Evolutionary conservation across 257 asterid species (phyloP), one percentile per base, ranked within the genome.

Genomic region (Gentiana dahurica): DNA sequence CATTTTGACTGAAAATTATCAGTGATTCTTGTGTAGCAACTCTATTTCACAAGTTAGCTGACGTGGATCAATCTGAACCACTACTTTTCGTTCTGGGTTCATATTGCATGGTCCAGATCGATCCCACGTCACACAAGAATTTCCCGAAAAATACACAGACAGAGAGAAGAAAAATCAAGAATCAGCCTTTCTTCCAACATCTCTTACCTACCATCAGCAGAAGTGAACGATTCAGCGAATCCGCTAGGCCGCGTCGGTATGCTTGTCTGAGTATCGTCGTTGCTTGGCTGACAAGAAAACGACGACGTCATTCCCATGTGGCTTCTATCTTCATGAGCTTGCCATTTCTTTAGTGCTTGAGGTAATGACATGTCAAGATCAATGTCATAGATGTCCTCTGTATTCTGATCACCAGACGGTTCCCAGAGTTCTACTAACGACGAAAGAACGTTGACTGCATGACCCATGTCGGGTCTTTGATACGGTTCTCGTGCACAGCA

Each of bases 401-500:
- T 56, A 48, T 60, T 75, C 56, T 76, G 83, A 8, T 79, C 74
- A 2, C 86, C 67, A 8, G 69, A 53, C 2, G 95, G 98, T 66
- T 85, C 87, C 96, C 98, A 90, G 35, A 74, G 85, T 78, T 87
- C 98, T 6, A 84, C 95, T 4, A 87, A 77, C 24, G 96, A 81
- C 4, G 95, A 90, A 54, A 90, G 87, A 15, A 87, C 94, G 24
- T 90, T 87, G 12, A 90, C 98, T 0, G 94, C 89, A 49, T 87
- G 96, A 8, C 96, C 91, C 98, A 90, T 87, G 60, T 89, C 96
- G 0, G 97, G 97, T 66, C 97, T 71, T 58, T 84, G 98, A 54
- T 84, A 77, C 4, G 96, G 95, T 71, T 90, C 95, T 75, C 96
- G 75, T 10, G 95, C 89, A 49, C 83, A 82, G 74, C 98, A 87